Percentiles rank a stretch among this genome's conserved stretches.
Evolutionary conservation across 257 asterid species (phyloP).

Genomic region (Solanum paucissectum): DNA sequence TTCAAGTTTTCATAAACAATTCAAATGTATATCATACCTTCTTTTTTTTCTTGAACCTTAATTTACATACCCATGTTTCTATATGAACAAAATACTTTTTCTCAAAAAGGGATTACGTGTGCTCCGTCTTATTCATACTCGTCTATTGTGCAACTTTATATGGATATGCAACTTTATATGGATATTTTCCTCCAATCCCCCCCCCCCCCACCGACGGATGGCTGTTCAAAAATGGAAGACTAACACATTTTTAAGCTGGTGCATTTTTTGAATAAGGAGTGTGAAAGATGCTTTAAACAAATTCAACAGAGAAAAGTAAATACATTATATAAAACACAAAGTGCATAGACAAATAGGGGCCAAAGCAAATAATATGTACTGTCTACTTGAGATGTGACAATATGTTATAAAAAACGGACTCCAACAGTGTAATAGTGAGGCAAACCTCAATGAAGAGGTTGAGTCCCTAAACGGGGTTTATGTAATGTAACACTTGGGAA

Average conservation of each 20-base stretch:
- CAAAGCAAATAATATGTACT: not conserved
- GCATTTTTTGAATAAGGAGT: too few species aligned
- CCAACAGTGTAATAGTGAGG: not conserved
- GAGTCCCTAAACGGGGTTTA: not conserved
- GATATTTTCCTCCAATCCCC: not conserved
- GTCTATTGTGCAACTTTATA: not conserved
- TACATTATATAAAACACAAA: not conserved
- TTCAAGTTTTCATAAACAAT: not conserved
- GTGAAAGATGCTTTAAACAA: not conserved
- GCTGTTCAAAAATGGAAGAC: too few species aligned
- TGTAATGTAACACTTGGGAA: not conserved
- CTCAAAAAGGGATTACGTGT: not conserved
- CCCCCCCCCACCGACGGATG: too few species aligned
- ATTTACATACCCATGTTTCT: not conserved
- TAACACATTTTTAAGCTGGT: too few species aligned
- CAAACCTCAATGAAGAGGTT: not conserved
- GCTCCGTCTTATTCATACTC: not conserved
- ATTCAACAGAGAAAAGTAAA: not conserved
- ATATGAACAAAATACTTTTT: not conserved
- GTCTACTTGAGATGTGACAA: not conserved
- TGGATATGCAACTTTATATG: not conserved
- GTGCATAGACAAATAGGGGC: not conserved
- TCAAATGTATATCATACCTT: not conserved
- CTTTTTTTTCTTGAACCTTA: not conserved
- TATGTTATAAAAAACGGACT: not conserved